Conservation (phyloP, 208 protist species). For the Wallacemonas sp. region DNA sequence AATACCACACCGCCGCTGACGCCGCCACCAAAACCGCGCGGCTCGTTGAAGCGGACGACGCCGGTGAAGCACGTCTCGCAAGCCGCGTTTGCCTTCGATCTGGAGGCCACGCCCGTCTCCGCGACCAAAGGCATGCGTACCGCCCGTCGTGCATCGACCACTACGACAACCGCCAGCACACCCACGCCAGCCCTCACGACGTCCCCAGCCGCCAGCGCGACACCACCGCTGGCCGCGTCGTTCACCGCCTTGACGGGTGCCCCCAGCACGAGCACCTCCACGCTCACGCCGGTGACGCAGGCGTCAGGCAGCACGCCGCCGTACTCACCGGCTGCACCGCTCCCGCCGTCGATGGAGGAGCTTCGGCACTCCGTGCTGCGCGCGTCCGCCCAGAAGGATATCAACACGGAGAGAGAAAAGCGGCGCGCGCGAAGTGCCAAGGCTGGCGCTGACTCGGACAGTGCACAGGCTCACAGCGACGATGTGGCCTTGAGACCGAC, state of each 20-base stretch:
- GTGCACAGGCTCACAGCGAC: background rate
- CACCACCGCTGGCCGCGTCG: too few relatives aligned
- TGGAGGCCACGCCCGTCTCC: background rate
- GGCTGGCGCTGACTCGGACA: too few relatives aligned
- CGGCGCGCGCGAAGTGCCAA: background rate
- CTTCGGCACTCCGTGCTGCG: conserved; percentile 38
- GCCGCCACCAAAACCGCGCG: background rate
- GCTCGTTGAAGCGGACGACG: background rate
- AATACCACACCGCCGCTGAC: background rate
- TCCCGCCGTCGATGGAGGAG: conserved; percentile 12
- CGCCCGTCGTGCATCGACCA: too few relatives aligned
- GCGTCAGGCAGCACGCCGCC: background rate
- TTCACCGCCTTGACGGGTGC: too few relatives aligned
- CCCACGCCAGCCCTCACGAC: too few relatives aligned
- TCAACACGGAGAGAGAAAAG: background rate
- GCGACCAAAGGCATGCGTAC: background rate
- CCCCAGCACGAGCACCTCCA: background rate
- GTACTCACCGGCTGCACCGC: background rate
- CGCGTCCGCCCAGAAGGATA: conserved; percentile 19
- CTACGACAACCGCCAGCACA: too few relatives aligned
- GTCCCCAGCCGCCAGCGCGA: too few relatives aligned
- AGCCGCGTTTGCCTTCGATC: background rate
- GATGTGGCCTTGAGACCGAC: background rate
- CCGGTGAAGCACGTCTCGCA: conserved; percentile 1
- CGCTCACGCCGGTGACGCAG: conserved; percentile 7